Base-by-base conservation (phyloP, 495 filamentous ascomycete genomes). In the Rhypophila decipiens region DNA sequence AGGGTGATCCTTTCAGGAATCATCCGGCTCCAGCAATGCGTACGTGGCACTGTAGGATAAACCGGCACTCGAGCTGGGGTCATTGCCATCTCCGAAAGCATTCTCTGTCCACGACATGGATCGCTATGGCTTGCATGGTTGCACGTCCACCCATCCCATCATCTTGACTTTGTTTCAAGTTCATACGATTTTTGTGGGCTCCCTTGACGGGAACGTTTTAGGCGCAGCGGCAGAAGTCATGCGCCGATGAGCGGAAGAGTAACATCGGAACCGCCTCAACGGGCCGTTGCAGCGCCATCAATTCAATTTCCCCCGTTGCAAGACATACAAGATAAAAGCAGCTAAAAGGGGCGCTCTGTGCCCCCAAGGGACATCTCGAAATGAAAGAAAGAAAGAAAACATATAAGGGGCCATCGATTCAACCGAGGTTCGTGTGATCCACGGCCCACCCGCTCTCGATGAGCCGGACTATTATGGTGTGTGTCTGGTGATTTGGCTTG, bases 251-350 rank as follows among this genome's bases (percentile, higher is more conserved):
- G 12, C 3, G 15, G 17, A 17, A 8, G 21, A 18, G 8, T 22
- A 21, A n/a, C 18, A n/a, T 40, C 5, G 20, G 13, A 21, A 18
- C 15, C 34, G 39, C 39, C 39, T 52, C 22, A 47, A 55, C 46
- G 40, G 46, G 44, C 48, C 42, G 50, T 49, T 55, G 43, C 43
- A 46, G 44, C n/a, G n/a, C n/a, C 38, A 33, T 27, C 3, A 37
- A 39, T 24, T 33, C 44, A 23, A 38, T 48, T 45, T 46, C 39
- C 21, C 20, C 41, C 24, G 37, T 46, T 44, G 38, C 38, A 40
- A 8, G 18, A 18, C 34, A 33, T 7, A 15, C 38, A n/a, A 12
- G 11, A 44, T 20, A 33, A 38, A 37, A 24, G 37, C 46, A 41
- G 17, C 36, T 21, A 40, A 40, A 21, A 40, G 38, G 19, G 38